Conservation (phyloP, 148 eudicot species). For the Amaranthus hypochondriacus region DNA sequence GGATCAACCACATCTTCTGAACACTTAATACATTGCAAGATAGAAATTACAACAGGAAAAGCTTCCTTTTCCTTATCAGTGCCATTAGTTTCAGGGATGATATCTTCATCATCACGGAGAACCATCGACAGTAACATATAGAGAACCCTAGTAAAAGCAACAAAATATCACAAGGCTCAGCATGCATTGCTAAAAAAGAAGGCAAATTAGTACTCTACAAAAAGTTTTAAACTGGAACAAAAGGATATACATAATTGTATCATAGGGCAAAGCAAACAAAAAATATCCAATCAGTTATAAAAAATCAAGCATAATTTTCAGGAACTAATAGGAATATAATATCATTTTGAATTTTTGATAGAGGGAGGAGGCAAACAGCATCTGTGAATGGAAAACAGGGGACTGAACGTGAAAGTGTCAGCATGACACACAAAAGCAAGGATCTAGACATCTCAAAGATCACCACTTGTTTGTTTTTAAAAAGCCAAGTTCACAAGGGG, state of each 20-base stretch:
- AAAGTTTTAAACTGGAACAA: neutral
- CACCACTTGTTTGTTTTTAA: neutral
- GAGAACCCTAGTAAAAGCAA: constrained; percentile 52
- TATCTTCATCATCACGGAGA: constrained; percentile 69
- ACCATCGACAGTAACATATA: constrained; percentile 80
- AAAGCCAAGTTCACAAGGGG: neutral
- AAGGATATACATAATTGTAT: neutral
- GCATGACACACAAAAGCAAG: neutral
- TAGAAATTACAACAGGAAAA: constrained; percentile 41
- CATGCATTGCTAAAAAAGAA: neutral
- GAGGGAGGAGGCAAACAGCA: too few relatives aligned
- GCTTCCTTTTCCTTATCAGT: constrained; percentile 47
- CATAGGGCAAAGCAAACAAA: neutral
- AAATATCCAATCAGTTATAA: neutral
- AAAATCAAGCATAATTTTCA: neutral
- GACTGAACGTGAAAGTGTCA: neutral
- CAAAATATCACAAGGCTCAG: neutral
- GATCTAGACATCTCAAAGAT: neutral
- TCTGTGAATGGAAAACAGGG: neutral
- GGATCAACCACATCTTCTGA: constrained; percentile 76
- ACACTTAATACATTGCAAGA: constrained; percentile 53
- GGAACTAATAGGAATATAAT: neutral
- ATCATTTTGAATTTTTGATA: too few relatives aligned
- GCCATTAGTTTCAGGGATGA: constrained; percentile 42
- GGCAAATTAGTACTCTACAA: neutral